phyloP scores from a whole-genome alignment of 768 basidiomycete species.

The Galerina sulciceps region DNA sequence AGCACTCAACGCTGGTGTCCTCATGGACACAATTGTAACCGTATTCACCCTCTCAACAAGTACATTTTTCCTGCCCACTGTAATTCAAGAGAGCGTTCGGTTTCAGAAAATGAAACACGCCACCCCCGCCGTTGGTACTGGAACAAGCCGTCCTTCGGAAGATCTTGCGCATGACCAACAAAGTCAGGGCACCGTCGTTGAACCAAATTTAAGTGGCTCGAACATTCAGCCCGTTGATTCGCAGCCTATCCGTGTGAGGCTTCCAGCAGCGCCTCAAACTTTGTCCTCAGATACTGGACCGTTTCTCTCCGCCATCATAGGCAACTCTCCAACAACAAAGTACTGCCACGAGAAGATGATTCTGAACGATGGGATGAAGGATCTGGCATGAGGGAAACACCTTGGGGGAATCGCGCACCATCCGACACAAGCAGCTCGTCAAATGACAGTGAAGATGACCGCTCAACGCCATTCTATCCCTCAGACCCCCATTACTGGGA shows the following conservation, averaged over 20 bases:
- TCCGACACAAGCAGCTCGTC: conserved; percentile 13
- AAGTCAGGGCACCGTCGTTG: too few relatives aligned
- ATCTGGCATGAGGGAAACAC: neutral
- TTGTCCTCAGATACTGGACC: too few relatives aligned
- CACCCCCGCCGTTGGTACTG: neutral
- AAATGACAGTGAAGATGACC: neutral
- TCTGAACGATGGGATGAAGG: neutral
- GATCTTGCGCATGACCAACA: too few relatives aligned
- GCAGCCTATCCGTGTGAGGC: too few relatives aligned
- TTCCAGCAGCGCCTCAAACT: too few relatives aligned
- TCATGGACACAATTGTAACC: conserved; percentile 22
- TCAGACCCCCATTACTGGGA: conserved; percentile 5
- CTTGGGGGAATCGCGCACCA: conserved; percentile 5
- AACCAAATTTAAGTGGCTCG: too few relatives aligned
- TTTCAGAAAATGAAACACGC: conserved; percentile 9
- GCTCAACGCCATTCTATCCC: neutral
- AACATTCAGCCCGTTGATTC: too few relatives aligned
- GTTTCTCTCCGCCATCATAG: neutral
- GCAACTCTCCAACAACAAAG: neutral
- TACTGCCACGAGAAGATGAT: neutral
- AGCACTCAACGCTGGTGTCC: conserved; percentile 21
- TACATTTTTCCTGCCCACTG: conserved; percentile 4
- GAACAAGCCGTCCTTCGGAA: too few relatives aligned
- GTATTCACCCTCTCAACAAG: conserved; percentile 34
- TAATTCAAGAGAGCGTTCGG: conserved; percentile 8